A percentile compares a stretch with the other conserved stretches of the same genome.
Conservation (phyloP, 352 stramenopile genomes). For the Thalassiosira allenii region DNA sequence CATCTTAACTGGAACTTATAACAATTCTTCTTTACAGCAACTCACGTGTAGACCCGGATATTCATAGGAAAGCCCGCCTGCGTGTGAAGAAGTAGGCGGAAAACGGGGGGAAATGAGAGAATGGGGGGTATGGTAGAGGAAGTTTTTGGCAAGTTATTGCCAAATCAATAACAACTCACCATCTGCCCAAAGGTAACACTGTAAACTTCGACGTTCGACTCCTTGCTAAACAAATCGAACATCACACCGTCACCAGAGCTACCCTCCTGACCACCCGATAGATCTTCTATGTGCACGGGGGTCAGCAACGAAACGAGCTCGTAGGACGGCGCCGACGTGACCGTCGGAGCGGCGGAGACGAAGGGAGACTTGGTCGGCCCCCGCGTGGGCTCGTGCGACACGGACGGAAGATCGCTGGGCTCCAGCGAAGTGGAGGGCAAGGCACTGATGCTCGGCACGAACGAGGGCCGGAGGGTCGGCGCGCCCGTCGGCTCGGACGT, state of each 20-base stretch:
- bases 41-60: slow-evolving; percentile 39
- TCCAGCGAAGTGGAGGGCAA: slow-evolving; percentile 9
- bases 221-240: slow-evolving; percentile 39
- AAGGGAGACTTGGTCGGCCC: slow-evolving; percentile 9
- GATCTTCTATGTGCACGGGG: not conserved
- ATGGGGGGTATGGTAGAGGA: too few species aligned
- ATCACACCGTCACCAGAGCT: slow-evolving; percentile 36
- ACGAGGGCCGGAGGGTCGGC: not conserved
- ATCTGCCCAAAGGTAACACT: slow-evolving; percentile 32
- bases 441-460: slow-evolving; percentile 15
- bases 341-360: slow-evolving; percentile 6
- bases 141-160: too few species aligned
- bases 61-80: slow-evolving; percentile 38
- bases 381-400: too few species aligned
- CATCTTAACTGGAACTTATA: too few species aligned
- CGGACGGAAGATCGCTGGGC: slow-evolving; percentile 7
- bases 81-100: not conserved
- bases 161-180: slow-evolving; percentile 14
- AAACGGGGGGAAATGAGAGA: too few species aligned
- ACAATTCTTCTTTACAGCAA: too few species aligned
- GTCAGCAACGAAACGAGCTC: slow-evolving; percentile 3
- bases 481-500: too few species aligned
- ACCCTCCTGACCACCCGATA: too few species aligned
- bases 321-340: not conserved
- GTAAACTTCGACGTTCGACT: slow-evolving; percentile 26